Conservation (phyloP, 2,329 filamentous ascomycete genomes). For the Claviceps maximensis region DNA sequence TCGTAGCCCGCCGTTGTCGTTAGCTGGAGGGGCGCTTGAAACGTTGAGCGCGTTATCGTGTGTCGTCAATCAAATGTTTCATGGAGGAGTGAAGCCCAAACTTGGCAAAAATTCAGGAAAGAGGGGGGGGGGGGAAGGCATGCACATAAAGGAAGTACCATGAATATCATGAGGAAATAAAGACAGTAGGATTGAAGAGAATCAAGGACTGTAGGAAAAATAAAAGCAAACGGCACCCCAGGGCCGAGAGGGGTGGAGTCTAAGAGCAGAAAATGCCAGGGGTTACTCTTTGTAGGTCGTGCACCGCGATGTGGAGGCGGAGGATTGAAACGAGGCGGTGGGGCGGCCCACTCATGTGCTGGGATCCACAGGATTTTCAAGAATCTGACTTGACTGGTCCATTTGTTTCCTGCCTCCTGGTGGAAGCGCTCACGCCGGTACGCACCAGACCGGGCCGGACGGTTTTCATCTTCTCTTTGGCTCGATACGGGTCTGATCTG, state of each 20-base stretch:
- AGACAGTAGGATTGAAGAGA: neutral
- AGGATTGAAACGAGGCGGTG: slow-evolving; percentile 4
- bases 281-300: neutral
- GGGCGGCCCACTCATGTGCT: no score
- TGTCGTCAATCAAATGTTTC: neutral
- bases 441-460: no score
- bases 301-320: slow-evolving; percentile 2
- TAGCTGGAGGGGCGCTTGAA: neutral
- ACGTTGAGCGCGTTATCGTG: slow-evolving; percentile 1
- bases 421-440: no score
- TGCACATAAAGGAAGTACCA: slow-evolving; percentile 1
- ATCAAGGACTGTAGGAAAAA: neutral
- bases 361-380: no score
- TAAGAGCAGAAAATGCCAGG: slow-evolving; percentile 1
- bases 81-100: neutral
- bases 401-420: no score
- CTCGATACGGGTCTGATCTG: no score
- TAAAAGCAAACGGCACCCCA: slow-evolving; percentile 3
- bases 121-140: neutral
- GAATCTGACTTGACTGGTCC: no score
- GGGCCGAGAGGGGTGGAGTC: neutral
- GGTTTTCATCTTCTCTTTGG: no score
- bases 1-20: neutral
- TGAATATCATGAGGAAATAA: neutral
- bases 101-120: neutral